Base-by-base conservation (phyloP, 1,284 basidiomycete genomes). In the Thelephora terrestris region DNA sequence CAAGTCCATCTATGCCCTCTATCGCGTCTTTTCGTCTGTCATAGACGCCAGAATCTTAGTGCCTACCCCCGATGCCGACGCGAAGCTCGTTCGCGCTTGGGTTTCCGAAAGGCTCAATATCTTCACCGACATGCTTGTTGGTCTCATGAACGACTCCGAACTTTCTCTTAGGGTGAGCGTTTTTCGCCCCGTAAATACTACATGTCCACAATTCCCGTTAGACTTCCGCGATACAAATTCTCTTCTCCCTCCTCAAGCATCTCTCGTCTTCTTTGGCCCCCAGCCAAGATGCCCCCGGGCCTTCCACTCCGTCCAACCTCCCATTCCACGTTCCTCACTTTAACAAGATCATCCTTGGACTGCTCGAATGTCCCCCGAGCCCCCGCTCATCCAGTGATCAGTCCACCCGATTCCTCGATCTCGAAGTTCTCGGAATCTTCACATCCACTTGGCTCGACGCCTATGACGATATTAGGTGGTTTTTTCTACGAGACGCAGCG, bases 391-490 rank as follows among this genome's bases (percentile, higher is more conserved):
- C 55, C 53, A 49, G 49, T 6, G 49, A 55, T 21, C 43, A 47
- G 38, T 58, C 55, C 18, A 61, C 65, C 21, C 64, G 68, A 2
- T 60, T 65, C 38, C 63, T 81, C 23, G 73, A 81, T 43, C 46
- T 69, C 2, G 82, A 86, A 53, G 79, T 90, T 7, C 66, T 76
- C 20, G 71, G 81, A 46, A 63, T 73, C 23, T 88, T 90, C 59
- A 66, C 81, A 50, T 74, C 78, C 35, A 79, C 73, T 9, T 91
- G 82, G 80, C 73, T 91, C 52, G 81, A 80, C 54, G 79, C 86
- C 16, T 70, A 94, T 62, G 90, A 94, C 54, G 96, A 98, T 62
- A 72, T 98, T 23, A 81, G 94, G 50, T 96, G 89, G 84, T 91
- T 89, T 64, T 96, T 96, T 68, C 76, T 97, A 51, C 79, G 87